These are phyloP conservation scores for Talaromyces sp. DNA, from an alignment of 2,329 filamentous ascomycete species.

Conservation along the genomic window DNA sequence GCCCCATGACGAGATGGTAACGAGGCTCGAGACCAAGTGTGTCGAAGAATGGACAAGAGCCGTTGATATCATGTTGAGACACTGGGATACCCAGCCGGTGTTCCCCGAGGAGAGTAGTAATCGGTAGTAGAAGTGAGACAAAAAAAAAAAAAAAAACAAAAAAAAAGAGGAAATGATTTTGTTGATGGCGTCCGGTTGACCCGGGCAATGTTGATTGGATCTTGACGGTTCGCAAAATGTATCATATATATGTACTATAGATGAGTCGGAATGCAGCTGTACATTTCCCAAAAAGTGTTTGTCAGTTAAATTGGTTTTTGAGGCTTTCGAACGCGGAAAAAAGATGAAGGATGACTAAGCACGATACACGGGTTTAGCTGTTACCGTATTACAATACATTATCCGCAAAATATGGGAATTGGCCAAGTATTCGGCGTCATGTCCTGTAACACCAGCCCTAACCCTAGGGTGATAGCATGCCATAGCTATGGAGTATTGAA, in stretches of 20 bases:
- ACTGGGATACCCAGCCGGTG: conserved; percentile 58
- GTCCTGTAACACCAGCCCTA: too few species aligned
- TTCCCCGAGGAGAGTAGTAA: conserved; percentile 25
- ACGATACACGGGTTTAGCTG: too few species aligned
- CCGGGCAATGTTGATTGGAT: not conserved
- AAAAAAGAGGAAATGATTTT: not conserved
- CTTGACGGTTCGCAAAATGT: not conserved
- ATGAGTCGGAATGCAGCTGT: not conserved
- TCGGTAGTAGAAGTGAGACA: not conserved
- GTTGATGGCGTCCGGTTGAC: not conserved
- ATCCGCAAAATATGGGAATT: too few species aligned
- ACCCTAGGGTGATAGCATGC: too few species aligned
- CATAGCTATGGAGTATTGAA: too few species aligned
- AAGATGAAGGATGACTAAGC: too few species aligned
- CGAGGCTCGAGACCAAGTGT: conserved; percentile 58
- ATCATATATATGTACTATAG: not conserved
- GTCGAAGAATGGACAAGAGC: conserved; percentile 63
- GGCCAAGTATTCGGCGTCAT: too few species aligned
- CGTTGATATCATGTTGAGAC: conserved; percentile 60
- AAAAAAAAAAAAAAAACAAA: not conserved
- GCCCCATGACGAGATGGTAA: conserved; percentile 53
- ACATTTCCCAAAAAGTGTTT: not conserved
- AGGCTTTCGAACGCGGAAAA: too few species aligned
- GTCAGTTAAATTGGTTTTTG: too few species aligned
- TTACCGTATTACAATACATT: too few species aligned